These are phyloP conservation scores for Albizia julibrissin DNA, from an alignment of 306 rosid species.

Conservation along the genomic window DNA sequence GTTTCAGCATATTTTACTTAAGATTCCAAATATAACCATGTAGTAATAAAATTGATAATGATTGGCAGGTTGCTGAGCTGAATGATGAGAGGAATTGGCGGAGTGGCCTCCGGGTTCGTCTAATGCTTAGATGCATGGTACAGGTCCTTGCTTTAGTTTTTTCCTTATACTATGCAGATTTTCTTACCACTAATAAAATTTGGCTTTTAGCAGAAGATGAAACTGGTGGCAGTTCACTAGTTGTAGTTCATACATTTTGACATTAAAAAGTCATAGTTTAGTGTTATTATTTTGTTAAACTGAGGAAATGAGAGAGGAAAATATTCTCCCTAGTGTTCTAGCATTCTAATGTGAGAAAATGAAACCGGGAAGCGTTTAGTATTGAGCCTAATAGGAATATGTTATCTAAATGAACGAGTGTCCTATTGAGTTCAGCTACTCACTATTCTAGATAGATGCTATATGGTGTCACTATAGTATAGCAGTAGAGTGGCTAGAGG, in stretches of 20 bases:
- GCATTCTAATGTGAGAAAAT: neutral
- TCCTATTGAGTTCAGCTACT: neutral
- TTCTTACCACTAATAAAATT: slow-evolving; percentile 6
- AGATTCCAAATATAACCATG: slow-evolving; percentile 19
- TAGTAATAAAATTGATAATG: slow-evolving; percentile 31
- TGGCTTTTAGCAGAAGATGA: neutral
- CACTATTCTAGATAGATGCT: neutral
- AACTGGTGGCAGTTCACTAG: neutral
- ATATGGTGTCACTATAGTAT: neutral
- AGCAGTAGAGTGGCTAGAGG: neutral
- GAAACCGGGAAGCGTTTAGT: neutral
- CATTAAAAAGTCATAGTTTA: slow-evolving; percentile 1
- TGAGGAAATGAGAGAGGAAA: neutral
- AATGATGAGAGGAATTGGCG: slow-evolving; percentile 95
- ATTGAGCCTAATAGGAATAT: neutral
- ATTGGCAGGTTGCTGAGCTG: slow-evolving; percentile 79
- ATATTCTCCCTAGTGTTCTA: neutral
- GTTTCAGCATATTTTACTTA: slow-evolving; percentile 24
- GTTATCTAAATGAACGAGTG: neutral
- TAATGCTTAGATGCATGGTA: slow-evolving; percentile 81
- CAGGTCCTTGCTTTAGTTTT: neutral
- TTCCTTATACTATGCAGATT: slow-evolving; percentile 1
- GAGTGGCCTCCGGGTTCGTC: slow-evolving; percentile 84
- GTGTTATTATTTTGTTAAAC: neutral
- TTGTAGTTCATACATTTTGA: neutral